Base-by-base conservation (phyloP, 2,329 filamentous ascomycete genomes). In the Cryoendolithus antarcticus region DNA sequence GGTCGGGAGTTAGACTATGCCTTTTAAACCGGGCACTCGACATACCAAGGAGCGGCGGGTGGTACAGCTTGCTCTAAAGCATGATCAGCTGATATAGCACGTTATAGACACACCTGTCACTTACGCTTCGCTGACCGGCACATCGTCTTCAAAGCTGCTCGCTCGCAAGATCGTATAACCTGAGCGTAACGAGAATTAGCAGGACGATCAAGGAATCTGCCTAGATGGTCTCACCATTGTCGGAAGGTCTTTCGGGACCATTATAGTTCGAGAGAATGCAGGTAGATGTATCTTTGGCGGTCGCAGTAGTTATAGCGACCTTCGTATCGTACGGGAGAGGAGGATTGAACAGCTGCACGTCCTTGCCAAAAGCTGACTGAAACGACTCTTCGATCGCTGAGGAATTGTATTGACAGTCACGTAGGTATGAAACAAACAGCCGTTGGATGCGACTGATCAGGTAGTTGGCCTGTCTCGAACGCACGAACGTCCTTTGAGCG, bases 211-310 rank as follows among this genome's bases (percentile, higher is more conserved):
- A 27, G 6, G 24, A 8, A 7, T 27, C 7, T 27, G 6, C 24
- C 24, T 27, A 8, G 24, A 27, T 4, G 24, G 24, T 27, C 24
- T 27, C 11, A 24, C 6, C 9, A 15, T 12, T 24, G 10, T 10
- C 19, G 13, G 32, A 35, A 32, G 32, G 15, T 11, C 10, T 12
- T 11, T 36, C 24, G 24, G 24, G 24, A 9, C 50, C 44, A 34
- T 58, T 58, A 19, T 59, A 58, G 37, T 58, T 58, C 1, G 54
- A 44, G 24, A 59, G 49, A n/a, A 59, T 32, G 43, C 42, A 51
- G 9, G 47, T 42, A 2, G 42, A 12, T 8, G 44, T 41, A 10
- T 50, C 38, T n/a, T 43, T 38, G 5, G 49, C 49, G 4, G 46
- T 45, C 3, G 48, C 55, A 6, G 54, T 54, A 4, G 52, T 57